These are phyloP conservation scores for Pisolithus sp. DNA, from an alignment of 768 basidiomycete genomes.

Conservation along the genomic window DNA sequence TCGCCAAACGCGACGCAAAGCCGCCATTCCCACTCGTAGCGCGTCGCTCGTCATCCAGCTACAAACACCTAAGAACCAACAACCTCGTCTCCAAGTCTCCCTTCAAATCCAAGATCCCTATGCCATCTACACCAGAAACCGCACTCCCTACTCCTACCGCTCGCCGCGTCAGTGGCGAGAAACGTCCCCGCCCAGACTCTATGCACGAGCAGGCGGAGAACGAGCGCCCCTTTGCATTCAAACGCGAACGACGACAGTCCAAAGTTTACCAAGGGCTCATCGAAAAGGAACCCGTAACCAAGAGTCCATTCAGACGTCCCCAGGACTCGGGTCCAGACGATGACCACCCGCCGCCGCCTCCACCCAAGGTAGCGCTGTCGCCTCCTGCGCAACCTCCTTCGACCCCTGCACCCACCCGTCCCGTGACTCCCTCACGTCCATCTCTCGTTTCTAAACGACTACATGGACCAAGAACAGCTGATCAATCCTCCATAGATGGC, in stretches of 20 bases:
- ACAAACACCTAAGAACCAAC: conserved; percentile 68
- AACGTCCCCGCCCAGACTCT: conserved; percentile 65
- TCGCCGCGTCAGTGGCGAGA: conserved; percentile 68
- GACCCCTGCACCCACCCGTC: conserved; percentile 30
- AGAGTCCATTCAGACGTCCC: conserved; percentile 66
- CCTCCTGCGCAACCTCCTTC: conserved; percentile 26
- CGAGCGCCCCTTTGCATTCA: conserved; percentile 62
- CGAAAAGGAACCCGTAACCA: conserved; percentile 72
- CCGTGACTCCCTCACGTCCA: conserved; percentile 41
- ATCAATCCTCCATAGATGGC: conserved; percentile 23
- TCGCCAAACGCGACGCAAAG: conserved; percentile 59
- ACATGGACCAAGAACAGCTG: conserved; percentile 66
- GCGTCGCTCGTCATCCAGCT: conserved; percentile 71
- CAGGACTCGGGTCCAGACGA: conserved; percentile 15
- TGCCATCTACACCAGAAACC: conserved; percentile 30
- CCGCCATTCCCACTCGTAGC: conserved; percentile 47
- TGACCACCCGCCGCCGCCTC: conserved; percentile 24
- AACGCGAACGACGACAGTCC: conserved; percentile 70
- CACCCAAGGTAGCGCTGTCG: conserved; percentile 20
- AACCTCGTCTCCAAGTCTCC: conserved; percentile 84
- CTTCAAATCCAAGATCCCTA: conserved; percentile 63
- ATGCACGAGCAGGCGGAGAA: conserved; percentile 70
- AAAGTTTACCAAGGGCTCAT: conserved; percentile 67
- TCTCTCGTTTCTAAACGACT: conserved; percentile 67
- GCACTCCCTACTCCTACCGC: conserved; percentile 10